Evolutionary conservation across 306 rosid species (phyloP).

Genomic region (Biancaea sappan): DNA sequence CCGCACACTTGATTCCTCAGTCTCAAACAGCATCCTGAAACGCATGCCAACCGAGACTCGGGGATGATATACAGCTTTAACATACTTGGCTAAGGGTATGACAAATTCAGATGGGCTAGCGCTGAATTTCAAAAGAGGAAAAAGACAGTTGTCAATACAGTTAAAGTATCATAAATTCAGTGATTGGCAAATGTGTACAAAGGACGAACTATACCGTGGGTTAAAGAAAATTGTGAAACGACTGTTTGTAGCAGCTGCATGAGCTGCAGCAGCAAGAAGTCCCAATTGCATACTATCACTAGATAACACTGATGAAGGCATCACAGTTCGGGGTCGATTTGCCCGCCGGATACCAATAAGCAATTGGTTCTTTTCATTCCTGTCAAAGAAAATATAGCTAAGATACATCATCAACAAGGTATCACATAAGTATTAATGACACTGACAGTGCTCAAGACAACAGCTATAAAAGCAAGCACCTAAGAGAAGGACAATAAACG

Average conservation of each 20-base stretch:
- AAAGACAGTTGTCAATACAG: conserved; percentile 24
- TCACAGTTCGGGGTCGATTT: conserved; percentile 90
- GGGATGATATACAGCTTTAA: conserved; percentile 94
- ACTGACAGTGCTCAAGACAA: not conserved
- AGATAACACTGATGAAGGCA: conserved; percentile 97
- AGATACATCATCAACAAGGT: conserved; percentile 21
- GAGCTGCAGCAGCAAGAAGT: conserved; percentile 99
- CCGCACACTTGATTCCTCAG: conserved; percentile 97
- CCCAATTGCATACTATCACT: conserved; percentile 99
- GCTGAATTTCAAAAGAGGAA: conserved; percentile 50
- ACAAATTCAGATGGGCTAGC: conserved; percentile 98
- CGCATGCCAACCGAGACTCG: conserved; percentile 99
- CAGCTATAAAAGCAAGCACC: not conserved
- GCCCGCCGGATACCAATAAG: conserved; percentile 94
- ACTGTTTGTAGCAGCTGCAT: conserved; percentile 96
- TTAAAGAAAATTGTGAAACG: conserved; percentile 95
- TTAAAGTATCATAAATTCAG: not conserved
- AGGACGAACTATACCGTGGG: conserved; percentile 63
- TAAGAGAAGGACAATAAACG: not conserved
- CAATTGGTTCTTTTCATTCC: conserved; percentile 96
- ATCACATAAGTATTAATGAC: not conserved
- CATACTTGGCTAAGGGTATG: conserved; percentile 83
- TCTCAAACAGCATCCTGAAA: conserved; percentile 97
- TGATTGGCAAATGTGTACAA: not conserved
- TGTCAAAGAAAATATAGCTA: conserved; percentile 29